Evolutionary conservation across 2,329 filamentous ascomycete species (phyloP), one percentile per base, ranked within the genome.

Genomic region (Ceratocystis eucalypticola): DNA sequence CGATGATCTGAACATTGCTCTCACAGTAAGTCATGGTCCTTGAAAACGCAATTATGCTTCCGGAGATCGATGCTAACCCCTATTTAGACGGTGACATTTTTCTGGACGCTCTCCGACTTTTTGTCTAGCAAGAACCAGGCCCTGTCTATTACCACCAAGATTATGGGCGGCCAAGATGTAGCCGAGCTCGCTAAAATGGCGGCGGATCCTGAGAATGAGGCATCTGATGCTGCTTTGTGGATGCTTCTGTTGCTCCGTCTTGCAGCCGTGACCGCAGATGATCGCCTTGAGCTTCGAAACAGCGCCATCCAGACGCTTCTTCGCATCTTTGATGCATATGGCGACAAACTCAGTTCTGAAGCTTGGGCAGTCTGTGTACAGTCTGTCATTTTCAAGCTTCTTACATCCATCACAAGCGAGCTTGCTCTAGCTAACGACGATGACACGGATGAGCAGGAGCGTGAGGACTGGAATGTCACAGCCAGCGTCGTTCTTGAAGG

Each of bases 81-180:
- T 46, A 61, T 25, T 2, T 63, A 90, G 84, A 94, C 92, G 0
- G 89, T 96, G 7, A 96, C 93, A 0, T 94, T 96, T 73, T 96
- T 96, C 74, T 96, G 92, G 91, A 92, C 93, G 65, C 83, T 96
- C 6, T 96, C 93, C 0, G 92, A 96, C 74, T 94, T 92, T 69
- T 79, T 97, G 3, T 86, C 84, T 1, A 77, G 80, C 2, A 84
- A 82, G 70, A 84, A 80, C 65, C 79, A 79, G 67, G 78, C 80
- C 0, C 80, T 87, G 57, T 79, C 81, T 1, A 82, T 87, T 41
- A 85, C 81, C 0, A 77, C 80, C 55, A 79, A 80, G 63, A 78
- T 86, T 68, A 79, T 86, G 66, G 75, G 79, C 57, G 77, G 80
- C 68, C 72, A 80, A 68, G 76, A 84, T 71, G 71, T 71, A 10